Base-by-base conservation (phyloP, 768 basidiomycete genomes). In the Lanmaoa pseudosensibilis region DNA sequence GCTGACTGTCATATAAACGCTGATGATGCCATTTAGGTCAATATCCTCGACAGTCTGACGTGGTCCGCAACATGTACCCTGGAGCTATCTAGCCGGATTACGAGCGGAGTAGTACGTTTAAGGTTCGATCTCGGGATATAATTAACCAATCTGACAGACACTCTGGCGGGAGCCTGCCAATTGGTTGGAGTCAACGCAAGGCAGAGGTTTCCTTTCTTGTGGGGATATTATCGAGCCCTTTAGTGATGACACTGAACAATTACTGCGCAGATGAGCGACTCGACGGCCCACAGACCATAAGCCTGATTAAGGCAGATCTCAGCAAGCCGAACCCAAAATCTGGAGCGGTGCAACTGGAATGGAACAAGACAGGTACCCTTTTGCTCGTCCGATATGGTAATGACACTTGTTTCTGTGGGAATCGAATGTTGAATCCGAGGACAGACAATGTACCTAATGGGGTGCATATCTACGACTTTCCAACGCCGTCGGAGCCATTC, bases 141-240 rank as follows among this genome's bases (percentile, higher is more conserved):
- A 32, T 37, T 59, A 27, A 65, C 38, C 34, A 49, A 43, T 52
- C 25, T 36, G 52, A 57, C 65, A 96, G 94, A 80, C 73, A 12
- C 75, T 91, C 13, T 98, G 94, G 94, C 80, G 86, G 56, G 94
- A 98, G 68, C 93, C 94, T 2, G 63, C 78, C 0, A 85, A 85
- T 58, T 98, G 94, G 94, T 73, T 92, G 40, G 88, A 89, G 68
- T 78, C 86, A 1, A 93, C 92, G 0, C 83, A 88, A 65, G 92
- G 90, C 27, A 83, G 87, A 52, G 94, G 94, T 5, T 94, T 95
- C 68, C 76, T 96, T 25, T 89, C 92, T 23, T 97, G 94, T 93
- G 64, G 25, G 80, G 65, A 30, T 38, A 23, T 38, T 30, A 21
- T 39, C 36, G n/a, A 23, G 5, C 30, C 33, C 16, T 46, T 55